Evolutionary conservation across 106 monocot species (phyloP).

Genomic region (Narthecium ossifragum): DNA sequence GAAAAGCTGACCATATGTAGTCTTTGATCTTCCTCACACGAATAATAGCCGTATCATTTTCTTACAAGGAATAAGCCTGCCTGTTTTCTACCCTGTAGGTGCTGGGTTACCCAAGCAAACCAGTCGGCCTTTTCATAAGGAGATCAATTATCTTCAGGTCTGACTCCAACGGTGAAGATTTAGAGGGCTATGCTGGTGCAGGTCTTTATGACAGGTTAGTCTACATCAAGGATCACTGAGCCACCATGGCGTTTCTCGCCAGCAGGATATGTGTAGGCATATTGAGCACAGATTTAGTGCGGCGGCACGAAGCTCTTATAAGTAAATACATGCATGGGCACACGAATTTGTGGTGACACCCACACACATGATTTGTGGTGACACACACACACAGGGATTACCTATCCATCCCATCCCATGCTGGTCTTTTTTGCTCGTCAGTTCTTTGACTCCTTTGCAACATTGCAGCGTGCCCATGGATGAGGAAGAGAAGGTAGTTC

Average conservation of each 20-base stretch:
- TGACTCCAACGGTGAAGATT: conserved; percentile 96
- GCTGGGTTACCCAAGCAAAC: conserved; percentile 91
- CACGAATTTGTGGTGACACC: too few relatives aligned
- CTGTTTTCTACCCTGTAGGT: conserved; percentile 30
- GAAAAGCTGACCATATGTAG: not conserved
- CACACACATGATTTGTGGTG: too few relatives aligned
- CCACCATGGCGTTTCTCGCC: too few relatives aligned
- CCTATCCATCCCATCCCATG: too few relatives aligned
- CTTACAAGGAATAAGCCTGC: not conserved
- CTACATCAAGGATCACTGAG: not conserved
- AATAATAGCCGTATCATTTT: not conserved
- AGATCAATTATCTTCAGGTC: conserved; percentile 87
- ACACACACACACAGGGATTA: too few relatives aligned
- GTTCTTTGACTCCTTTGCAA: too few relatives aligned
- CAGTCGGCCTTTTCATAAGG: conserved; percentile 81
- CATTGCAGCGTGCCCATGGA: conserved; percentile 81
- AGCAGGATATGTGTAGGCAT: too few relatives aligned
- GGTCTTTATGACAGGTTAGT: conserved; percentile 90
- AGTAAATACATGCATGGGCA: too few relatives aligned
- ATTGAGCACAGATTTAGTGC: too few relatives aligned
- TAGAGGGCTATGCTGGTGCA: conserved; percentile 97
- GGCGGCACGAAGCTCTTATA: too few relatives aligned
- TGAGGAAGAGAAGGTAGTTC: conserved; percentile 72
- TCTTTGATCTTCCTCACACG: too few relatives aligned
- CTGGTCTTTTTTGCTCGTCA: not conserved